These are phyloP conservation scores for Aspergillus leporis DNA, from an alignment of 495 filamentous ascomycete genomes.

Conservation along the genomic window DNA sequence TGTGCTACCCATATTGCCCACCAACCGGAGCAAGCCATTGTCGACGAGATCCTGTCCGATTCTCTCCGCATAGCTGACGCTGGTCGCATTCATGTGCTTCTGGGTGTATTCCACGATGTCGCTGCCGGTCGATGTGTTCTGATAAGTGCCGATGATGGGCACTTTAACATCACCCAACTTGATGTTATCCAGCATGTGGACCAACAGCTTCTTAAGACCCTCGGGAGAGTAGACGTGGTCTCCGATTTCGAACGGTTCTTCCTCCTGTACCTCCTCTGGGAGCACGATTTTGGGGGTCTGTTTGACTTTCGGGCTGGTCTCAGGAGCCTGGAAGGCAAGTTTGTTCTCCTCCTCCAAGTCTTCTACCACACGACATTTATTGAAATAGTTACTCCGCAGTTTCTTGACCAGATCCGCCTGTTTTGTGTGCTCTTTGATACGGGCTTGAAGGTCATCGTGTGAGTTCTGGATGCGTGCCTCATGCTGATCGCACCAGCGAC, in stretches of 20 bases:
- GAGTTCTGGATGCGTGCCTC: conserved; percentile 87
- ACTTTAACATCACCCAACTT: conserved; percentile 89
- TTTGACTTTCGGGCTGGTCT: conserved; percentile 51
- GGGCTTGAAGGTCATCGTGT: conserved; percentile 85
- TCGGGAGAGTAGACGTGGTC: conserved; percentile 82
- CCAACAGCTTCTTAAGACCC: conserved; percentile 84
- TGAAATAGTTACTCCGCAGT: conserved; percentile 93
- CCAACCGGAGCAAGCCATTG: conserved; percentile 82
- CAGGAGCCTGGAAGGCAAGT: conserved; percentile 89
- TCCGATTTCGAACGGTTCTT: conserved; percentile 85
- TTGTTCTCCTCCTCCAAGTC: conserved; percentile 99
- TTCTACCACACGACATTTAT: conserved; percentile 94
- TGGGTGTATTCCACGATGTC: conserved; percentile 96
- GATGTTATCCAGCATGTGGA: conserved; percentile 84
- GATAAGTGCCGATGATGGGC: conserved; percentile 90
- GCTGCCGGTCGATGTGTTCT: conserved; percentile 84
- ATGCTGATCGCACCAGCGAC: conserved; percentile 93
- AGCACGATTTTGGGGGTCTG: conserved; percentile 63
- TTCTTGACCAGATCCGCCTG: conserved; percentile 90
- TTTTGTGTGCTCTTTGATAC: conserved; percentile 89
- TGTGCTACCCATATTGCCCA: conserved; percentile 91
- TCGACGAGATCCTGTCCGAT: conserved; percentile 91
- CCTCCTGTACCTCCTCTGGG: conserved; percentile 60
- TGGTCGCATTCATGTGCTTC: conserved; percentile 78
- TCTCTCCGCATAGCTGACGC: conserved; percentile 83